Evolutionary conservation across 768 basidiomycete species (phyloP).

Genomic region (Boletus coccyginus): DNA sequence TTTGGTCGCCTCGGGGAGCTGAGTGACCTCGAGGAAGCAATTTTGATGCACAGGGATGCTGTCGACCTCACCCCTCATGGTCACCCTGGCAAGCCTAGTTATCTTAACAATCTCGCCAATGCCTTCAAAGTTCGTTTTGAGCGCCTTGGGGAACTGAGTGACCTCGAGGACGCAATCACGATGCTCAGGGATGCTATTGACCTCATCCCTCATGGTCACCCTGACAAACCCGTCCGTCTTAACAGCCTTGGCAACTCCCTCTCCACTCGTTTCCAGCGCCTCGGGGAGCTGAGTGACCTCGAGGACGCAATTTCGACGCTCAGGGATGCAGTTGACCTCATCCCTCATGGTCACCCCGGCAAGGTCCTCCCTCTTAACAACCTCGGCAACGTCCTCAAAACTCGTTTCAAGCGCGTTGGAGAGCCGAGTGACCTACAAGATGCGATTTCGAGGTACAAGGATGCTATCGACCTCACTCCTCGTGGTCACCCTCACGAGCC

Average conservation of each 20-base stretch:
- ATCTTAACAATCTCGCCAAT: not conserved
- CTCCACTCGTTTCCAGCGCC: not conserved
- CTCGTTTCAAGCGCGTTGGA: not conserved
- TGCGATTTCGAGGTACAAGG: not conserved
- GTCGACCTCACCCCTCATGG: not conserved
- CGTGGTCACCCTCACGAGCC: not conserved
- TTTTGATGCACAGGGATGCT: not conserved
- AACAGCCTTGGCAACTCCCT: not conserved
- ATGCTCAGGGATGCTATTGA: not conserved
- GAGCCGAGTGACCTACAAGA: not conserved
- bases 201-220: not conserved
- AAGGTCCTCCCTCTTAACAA: not conserved
- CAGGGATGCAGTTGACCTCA: not conserved
- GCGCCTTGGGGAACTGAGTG: not conserved
- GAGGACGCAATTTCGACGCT: not conserved
- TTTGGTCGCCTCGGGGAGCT: not conserved
- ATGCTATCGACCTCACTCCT: not conserved
- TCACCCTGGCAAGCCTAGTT: not conserved
- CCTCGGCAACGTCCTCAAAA: not conserved
- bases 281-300: slow-evolving; percentile 1
- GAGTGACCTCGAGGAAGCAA: not conserved
- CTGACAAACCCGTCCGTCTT: not conserved
- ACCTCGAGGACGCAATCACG: not conserved
- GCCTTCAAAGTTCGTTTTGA: not conserved
- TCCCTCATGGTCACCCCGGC: not conserved